Conservation (phyloP, 305 asterid species). For the Plantago lanceolata region DNA sequence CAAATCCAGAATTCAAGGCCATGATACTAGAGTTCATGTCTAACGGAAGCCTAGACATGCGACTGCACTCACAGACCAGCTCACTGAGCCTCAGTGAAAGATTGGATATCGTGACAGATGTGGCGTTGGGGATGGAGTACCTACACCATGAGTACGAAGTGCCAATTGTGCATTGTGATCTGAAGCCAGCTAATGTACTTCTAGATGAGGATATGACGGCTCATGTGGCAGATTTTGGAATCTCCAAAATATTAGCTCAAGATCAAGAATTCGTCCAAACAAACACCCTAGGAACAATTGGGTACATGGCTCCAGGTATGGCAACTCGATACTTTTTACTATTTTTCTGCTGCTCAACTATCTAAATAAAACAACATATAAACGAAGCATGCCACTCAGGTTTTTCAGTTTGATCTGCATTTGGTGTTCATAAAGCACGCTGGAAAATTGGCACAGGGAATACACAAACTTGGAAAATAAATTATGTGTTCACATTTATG, state of each 20-base stretch:
- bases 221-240: slow-evolving; percentile 40
- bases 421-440: background rate
- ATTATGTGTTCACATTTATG: no score
- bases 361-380: background rate
- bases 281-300: slow-evolving; percentile 38
- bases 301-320: slow-evolving; percentile 45
- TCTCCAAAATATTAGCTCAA: slow-evolving; percentile 32
- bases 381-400: no score
- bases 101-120: slow-evolving; percentile 31
- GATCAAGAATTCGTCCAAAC: slow-evolving; percentile 25
- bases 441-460: no score
- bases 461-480: no score
- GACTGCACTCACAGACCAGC: slow-evolving; percentile 28
- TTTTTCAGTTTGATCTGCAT: no score
- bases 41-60: slow-evolving; percentile 36
- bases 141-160: slow-evolving; percentile 33
- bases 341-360: background rate
- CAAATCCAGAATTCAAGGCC: slow-evolving; percentile 35
- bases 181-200: slow-evolving; percentile 35
- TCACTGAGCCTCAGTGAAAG: slow-evolving; percentile 27
- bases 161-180: slow-evolving; percentile 37
- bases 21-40: slow-evolving; percentile 40
- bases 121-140: slow-evolving; percentile 36
- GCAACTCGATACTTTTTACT: background rate
- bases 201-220: slow-evolving; percentile 38